Conservation (phyloP, 208 protist genomes). For the Acanthamoeba pearcei region DNA sequence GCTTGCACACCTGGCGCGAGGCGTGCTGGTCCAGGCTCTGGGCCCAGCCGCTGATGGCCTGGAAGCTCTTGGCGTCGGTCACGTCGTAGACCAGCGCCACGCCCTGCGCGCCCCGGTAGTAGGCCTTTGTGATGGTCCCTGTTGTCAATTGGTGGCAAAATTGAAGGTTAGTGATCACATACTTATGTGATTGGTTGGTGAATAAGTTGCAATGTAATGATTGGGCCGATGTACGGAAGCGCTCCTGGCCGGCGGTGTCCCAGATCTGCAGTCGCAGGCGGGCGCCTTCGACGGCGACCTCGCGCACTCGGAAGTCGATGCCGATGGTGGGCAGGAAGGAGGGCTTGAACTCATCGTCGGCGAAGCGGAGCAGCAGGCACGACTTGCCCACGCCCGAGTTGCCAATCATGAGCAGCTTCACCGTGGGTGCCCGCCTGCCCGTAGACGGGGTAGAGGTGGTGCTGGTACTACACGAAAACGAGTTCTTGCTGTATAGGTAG, state of each 20-base stretch:
- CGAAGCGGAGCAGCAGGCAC: conserved; percentile 90
- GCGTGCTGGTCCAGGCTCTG: conserved; percentile 94
- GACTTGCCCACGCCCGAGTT: conserved; percentile 91
- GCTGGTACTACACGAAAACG: neutral
- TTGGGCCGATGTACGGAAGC: conserved; percentile 76
- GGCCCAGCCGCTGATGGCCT: conserved; percentile 93
- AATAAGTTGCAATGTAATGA: no score
- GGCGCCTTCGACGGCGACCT: conserved; percentile 93
- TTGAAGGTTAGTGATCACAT: neutral
- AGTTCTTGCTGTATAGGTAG: neutral
- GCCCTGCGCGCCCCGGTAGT: conserved; percentile 95
- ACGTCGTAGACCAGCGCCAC: conserved; percentile 95
- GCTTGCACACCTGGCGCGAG: conserved; percentile 92
- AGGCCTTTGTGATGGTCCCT: conserved; percentile 81
- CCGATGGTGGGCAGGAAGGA: conserved; percentile 75
- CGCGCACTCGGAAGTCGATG: conserved; percentile 95
- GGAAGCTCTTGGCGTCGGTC: conserved; percentile 90
- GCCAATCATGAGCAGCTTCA: conserved; percentile 53
- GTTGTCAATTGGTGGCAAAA: neutral
- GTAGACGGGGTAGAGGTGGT: neutral
- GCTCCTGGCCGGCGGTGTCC: conserved; percentile 93
- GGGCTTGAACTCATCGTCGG: neutral
- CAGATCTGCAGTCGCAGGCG: conserved; percentile 93
- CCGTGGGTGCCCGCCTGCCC: neutral
- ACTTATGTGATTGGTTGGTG: no score